These are phyloP conservation scores for Capsella bursapastoris DNA, from an alignment of 345 rosid species.

Conservation along the genomic window DNA sequence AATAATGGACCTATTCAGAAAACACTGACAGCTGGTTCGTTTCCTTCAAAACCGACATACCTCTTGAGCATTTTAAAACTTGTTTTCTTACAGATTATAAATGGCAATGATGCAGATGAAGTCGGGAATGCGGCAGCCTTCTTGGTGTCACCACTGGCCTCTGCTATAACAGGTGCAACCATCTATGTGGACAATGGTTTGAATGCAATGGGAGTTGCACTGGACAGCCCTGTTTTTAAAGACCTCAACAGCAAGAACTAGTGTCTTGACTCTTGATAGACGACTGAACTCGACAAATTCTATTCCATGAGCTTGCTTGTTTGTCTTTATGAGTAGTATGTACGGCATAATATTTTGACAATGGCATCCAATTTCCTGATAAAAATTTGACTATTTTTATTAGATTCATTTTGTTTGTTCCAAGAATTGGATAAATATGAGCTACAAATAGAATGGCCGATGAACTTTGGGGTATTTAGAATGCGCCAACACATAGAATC, in stretches of 20 bases:
- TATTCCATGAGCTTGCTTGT: constrained; percentile 10
- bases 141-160: constrained; percentile 89
- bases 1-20: constrained; percentile 88
- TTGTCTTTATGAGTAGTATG: constrained; percentile 18
- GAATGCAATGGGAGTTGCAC: constrained; percentile 90
- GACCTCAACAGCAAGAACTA: constrained; percentile 71
- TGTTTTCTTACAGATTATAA: background rate
- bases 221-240: constrained; percentile 83
- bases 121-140: constrained; percentile 95
- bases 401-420: too few species aligned
- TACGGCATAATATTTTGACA: background rate
- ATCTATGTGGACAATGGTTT: constrained; percentile 95
- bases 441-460: too few species aligned
- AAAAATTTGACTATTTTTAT: too few species aligned
- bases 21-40: constrained; percentile 81
- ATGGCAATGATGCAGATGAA: constrained; percentile 64
- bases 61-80: background rate
- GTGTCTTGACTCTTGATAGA: background rate
- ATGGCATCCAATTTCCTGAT: too few species aligned
- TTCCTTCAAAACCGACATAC: background rate
- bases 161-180: constrained; percentile 88
- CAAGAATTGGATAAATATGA: too few species aligned
- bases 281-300: background rate
- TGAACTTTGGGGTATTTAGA: too few species aligned
- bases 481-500: too few species aligned